Base-by-base conservation (phyloP, 2,329 filamentous ascomycete genomes). In the Taxawa tesnikishii region DNA sequence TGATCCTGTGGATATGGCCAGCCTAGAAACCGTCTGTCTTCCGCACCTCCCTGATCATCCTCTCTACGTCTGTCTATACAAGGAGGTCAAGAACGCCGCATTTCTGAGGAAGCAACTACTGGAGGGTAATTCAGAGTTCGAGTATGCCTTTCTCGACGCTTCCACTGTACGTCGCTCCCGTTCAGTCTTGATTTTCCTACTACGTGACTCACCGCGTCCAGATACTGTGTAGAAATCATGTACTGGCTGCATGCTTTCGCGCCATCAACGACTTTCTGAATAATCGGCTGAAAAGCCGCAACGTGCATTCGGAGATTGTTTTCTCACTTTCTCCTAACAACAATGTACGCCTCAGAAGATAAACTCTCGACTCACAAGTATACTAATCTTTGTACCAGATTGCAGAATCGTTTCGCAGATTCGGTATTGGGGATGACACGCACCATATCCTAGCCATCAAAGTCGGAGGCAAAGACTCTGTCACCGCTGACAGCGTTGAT, bases 81-180 rank as follows among this genome's bases (percentile, higher is more conserved):
- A 65, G 14, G 63, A 83, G 52, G 73, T 96, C 35, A 54, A 70
- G 39, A 98, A 98, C 54, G 71, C 84, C 8, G 58, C 70, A 1
- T 85, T 79, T 49, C 65, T 98, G 26, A 79, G 85, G 32, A 67
- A 78, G 44, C 87, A 94, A 59, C 73, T 98, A 4, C 66, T 96
- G n/a, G 70, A 74, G 5, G 81, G 83, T 32, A 94, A 96, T 51
- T 50, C 73, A 8, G 77, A 79, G 6, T 96, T 87, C 47, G 85
- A 96, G 57, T 96, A 96, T 64, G 85, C 87, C 19, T 81, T 98
- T 43, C 71, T 98, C 28, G 88, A 98, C 59, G 85, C 85, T 13
- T 75, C 73, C 28, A 73, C 82, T 54, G 79, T 87, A 66, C 39
- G 68, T 58, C 40, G 32, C 19, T 26, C 21, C 28, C 19, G 3